Evolutionary conservation across 2,329 filamentous ascomycete genomes (phyloP), one percentile per base, ranked within the genome.

Genomic region (Exophiala spinifera): DNA sequence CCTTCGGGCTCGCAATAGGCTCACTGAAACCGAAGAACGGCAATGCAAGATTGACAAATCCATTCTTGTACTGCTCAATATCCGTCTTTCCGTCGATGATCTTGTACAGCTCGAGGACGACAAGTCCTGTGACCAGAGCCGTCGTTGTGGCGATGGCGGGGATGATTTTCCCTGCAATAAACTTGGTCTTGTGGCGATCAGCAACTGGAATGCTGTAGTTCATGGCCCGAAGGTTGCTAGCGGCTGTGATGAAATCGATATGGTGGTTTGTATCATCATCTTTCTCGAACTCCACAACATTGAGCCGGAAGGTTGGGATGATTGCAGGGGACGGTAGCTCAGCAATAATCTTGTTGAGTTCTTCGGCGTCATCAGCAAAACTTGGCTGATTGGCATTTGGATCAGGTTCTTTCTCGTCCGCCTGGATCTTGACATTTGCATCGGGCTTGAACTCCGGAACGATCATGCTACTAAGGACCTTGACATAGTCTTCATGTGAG

Each of bases 131-230:
- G 11, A 97, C 92, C 54, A 99, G 79, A 2, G 94, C 92, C 2
- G 94, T 99, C 0, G 94, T 97, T 2, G 94, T 99, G 42, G 94
- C 94, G 72, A 99, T 99, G 43, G 94, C 94, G 19, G 94, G 94
- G 63, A 99, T 99, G 64, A 99, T 99, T 82, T 99, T 99, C 71
- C 94, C 94, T 28, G 94, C 95, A 69, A 99, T 99, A 74, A 99
- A 97, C 79, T 99, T 99, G 59, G 92, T 99, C 85, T 94, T 95
- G 80, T 96, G 94, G 59, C 90, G 83, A 69, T 99, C 92, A 0
- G 94, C 91, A 61, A 85, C 82, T 67, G 89, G 84, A 63, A 99
- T 99, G 72, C 94, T 95, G 82, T 99, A 99, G 77, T 99, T 99
- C 73, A 95, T 88, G 0, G 94, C 94, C 56, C 95, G 89, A 56